Conservation (phyloP, 371 early-diverging fungal species). For the Chytridium lagenaria region DNA sequence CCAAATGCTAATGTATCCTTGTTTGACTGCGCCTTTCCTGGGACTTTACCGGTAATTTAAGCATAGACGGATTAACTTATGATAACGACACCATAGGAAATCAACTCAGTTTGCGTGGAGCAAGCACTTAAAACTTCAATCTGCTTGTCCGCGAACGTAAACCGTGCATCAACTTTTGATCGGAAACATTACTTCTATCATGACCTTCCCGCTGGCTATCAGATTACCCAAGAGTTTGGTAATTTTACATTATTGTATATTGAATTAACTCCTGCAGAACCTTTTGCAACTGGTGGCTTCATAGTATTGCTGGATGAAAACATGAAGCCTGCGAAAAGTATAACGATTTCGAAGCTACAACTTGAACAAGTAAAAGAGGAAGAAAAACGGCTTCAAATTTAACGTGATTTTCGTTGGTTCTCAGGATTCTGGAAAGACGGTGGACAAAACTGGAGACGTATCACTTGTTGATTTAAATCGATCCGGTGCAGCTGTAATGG, state of each 20-base stretch:
- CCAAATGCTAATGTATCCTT: conserved; percentile 76
- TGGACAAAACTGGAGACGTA: conserved; percentile 56
- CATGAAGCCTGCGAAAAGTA: conserved; percentile 48
- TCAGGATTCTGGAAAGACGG: conserved; percentile 85
- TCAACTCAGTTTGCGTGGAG: conserved; percentile 75
- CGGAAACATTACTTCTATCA: conserved; percentile 95
- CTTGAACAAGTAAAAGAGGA: conserved; percentile 86
- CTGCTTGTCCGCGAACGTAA: conserved; percentile 71
- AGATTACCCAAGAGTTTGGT: conserved; percentile 85
- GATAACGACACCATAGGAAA: conserved; percentile 62
- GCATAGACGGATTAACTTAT: not conserved
- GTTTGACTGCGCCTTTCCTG: conserved; percentile 88
- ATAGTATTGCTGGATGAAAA: conserved; percentile 73
- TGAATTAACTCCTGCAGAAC: conserved; percentile 57
- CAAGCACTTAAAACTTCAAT: conserved; percentile 77
- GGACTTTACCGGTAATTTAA: conserved; percentile 64
- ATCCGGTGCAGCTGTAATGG: conserved; percentile 85
- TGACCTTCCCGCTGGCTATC: conserved; percentile 91
- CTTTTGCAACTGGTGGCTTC: conserved; percentile 71
- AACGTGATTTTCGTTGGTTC: not conserved
- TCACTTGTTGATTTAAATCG: conserved; percentile 86
- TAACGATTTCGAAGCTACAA: conserved; percentile 84
- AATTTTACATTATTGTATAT: not conserved
- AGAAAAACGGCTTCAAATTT: too few species aligned
- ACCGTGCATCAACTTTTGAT: conserved; percentile 76